Percentiles rank a stretch among this genome's conserved stretches.
phyloP scores from a whole-genome alignment of 192 early-diverging fungal genomes.

The Coemansia sp. region DNA sequence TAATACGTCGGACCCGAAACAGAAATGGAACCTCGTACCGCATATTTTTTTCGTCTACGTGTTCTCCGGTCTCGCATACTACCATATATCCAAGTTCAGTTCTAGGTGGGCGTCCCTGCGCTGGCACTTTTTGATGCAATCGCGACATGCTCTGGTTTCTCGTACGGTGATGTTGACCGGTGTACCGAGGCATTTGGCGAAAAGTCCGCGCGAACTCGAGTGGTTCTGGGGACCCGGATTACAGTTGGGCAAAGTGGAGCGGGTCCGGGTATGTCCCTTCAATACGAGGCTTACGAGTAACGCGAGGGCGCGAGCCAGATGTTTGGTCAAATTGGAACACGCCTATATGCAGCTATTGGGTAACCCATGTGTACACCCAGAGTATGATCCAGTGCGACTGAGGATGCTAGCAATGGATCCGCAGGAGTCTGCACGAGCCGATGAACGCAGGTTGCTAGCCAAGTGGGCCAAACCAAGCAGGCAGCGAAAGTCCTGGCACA shows the following conservation, averaged over 20 bases:
- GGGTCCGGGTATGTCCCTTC: constrained; percentile 62
- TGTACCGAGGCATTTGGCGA: constrained; percentile 56
- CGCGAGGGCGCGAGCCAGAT: constrained; percentile 57
- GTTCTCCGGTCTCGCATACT: constrained; percentile 53
- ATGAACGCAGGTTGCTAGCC: constrained; percentile 27
- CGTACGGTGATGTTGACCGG: constrained; percentile 72
- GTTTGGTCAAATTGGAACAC: constrained; percentile 58
- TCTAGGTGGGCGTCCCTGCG: constrained; percentile 54
- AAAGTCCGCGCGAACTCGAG: constrained; percentile 59
- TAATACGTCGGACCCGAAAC: constrained; percentile 30
- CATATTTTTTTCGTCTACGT: constrained; percentile 53
- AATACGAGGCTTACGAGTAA: constrained; percentile 58
- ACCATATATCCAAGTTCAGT: constrained; percentile 50
- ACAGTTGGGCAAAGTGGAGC: constrained; percentile 64
- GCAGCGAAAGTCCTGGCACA: neutral
- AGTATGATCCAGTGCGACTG: constrained; percentile 59
- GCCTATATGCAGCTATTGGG: constrained; percentile 62
- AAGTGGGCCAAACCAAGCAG: constrained; percentile 35
- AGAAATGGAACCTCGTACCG: constrained; percentile 44
- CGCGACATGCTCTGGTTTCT: constrained; percentile 47
- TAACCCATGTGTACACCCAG: constrained; percentile 65
- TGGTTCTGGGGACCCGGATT: constrained; percentile 64
- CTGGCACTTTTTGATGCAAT: constrained; percentile 56
- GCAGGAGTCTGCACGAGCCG: constrained; percentile 12
- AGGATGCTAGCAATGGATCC: constrained; percentile 21